Evolutionary conservation across 1,139 yeast species (phyloP).

Genomic region (Saccharomyces hybrid): DNA sequence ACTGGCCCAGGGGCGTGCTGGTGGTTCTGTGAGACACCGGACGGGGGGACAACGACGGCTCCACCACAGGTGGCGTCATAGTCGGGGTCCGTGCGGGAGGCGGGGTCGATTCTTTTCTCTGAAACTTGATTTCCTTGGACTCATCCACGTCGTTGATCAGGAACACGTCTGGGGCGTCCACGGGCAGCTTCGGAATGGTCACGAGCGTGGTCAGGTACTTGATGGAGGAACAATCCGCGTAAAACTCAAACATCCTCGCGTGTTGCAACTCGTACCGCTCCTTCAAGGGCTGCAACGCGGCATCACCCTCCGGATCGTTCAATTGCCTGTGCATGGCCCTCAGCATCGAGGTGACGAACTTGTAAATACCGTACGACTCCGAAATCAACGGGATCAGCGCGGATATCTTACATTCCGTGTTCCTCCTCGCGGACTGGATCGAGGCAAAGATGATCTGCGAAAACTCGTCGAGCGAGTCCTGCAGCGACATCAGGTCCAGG

Average conservation of each 20-base stretch:
- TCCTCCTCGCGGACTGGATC: conserved; percentile 36
- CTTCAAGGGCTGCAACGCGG: conserved; percentile 66
- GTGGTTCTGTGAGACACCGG: background rate
- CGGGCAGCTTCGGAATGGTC: conserved; percentile 74
- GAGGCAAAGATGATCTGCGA: conserved; percentile 73
- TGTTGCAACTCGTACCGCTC: conserved; percentile 77
- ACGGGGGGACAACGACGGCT: background rate
- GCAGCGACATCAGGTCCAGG: conserved; percentile 76
- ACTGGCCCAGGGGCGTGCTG: background rate
- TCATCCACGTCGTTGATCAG: conserved; percentile 2
- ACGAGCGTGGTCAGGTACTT: conserved; percentile 77
- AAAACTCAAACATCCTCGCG: conserved; percentile 69
- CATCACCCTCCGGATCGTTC: conserved; percentile 48
- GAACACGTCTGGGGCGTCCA: conserved; percentile 48
- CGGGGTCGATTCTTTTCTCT: conserved; percentile 4
- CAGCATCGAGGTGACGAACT: conserved; percentile 82
- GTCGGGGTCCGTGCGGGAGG: conserved; percentile 3
- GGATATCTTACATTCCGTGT: conserved; percentile 75
- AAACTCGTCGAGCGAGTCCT: conserved; percentile 75
- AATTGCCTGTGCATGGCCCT: conserved; percentile 78
- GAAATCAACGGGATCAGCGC: conserved; percentile 86
- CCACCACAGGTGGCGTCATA: background rate
- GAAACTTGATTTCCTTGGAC: conserved; percentile 10
- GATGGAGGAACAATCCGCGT: conserved; percentile 82
- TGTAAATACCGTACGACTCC: conserved; percentile 90